phyloP scores from a whole-genome alignment of 768 basidiomycete species.

The Tricholoma furcatifolium region DNA sequence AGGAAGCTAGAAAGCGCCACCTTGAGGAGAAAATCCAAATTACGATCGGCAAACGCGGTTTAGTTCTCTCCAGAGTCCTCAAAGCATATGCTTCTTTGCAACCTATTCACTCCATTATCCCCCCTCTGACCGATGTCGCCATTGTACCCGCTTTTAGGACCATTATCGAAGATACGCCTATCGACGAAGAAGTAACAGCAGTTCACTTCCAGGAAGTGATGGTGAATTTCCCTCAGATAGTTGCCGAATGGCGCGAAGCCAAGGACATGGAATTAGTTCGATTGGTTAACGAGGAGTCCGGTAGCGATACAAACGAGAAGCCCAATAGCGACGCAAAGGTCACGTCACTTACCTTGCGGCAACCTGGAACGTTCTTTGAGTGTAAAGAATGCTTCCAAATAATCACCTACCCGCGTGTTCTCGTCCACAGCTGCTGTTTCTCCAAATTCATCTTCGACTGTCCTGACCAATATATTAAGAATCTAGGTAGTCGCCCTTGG shows the following conservation, averaged over 20 bases:
- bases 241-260: conserved; percentile 13
- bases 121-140: conserved; percentile 16
- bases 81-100: conserved; percentile 9
- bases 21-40: conserved; percentile 2
- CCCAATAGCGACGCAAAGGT: background rate
- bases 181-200: conserved; percentile 13
- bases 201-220: conserved; percentile 14
- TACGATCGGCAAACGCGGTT: conserved; percentile 6
- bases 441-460: background rate
- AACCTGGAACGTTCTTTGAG: conserved; percentile 11
- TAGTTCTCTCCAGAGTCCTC: conserved; percentile 10
- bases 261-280: conserved; percentile 13
- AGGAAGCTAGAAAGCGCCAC: conserved; percentile 10
- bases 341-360: background rate
- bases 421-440: conserved; percentile 12
- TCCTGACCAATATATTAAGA: background rate
- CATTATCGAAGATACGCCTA: conserved; percentile 16
- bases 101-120: conserved; percentile 13
- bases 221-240: conserved; percentile 8
- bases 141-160: conserved; percentile 11
- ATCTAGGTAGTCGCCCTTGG: conserved; percentile 6
- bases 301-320: background rate
- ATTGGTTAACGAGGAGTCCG: conserved; percentile 3
- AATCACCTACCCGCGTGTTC: conserved; percentile 11
- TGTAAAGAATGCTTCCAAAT: background rate